Evolutionary conservation across 257 asterid genomes (phyloP).

Genomic region (Haberlea rhodopensis): DNA sequence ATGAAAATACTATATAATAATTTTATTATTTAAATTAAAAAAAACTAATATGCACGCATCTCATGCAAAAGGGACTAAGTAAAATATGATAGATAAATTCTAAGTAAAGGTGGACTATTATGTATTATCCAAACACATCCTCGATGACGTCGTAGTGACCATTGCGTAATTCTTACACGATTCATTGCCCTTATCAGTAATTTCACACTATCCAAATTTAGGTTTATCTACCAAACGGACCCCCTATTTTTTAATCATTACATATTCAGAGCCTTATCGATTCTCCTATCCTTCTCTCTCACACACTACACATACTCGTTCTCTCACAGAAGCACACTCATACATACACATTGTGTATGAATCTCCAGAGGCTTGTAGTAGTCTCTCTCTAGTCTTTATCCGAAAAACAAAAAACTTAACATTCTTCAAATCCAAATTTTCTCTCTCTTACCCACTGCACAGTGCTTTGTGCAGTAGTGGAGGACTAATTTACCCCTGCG

Average conservation of each 20-base stretch:
- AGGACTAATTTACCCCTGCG: constrained; percentile 40
- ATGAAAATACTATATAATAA: too few species aligned
- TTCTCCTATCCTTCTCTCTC: constrained; percentile 32
- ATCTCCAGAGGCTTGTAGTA: constrained; percentile 11
- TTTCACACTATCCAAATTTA: constrained; percentile 8
- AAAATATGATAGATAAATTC: too few species aligned
- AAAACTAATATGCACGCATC: too few species aligned
- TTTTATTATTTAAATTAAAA: too few species aligned
- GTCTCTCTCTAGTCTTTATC: constrained; percentile 34
- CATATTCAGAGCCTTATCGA: constrained; percentile 58
- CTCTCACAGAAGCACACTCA: constrained; percentile 16
- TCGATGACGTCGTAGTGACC: neutral
- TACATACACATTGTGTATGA: neutral
- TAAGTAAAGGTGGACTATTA: too few species aligned
- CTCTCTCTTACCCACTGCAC: constrained; percentile 33
- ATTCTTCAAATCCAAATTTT: constrained; percentile 20
- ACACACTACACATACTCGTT: constrained; percentile 13
- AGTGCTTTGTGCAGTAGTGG: constrained; percentile 31
- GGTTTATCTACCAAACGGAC: constrained; percentile 15
- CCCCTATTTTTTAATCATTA: constrained; percentile 24
- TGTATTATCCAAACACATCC: constrained; percentile 2
- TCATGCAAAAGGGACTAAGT: too few species aligned
- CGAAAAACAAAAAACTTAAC: constrained; percentile 26
- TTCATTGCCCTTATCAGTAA: constrained; percentile 2
- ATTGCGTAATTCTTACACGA: constrained; percentile 19